Base-by-base conservation (phyloP, 2,329 filamentous ascomycete genomes). In the Colletotrichum eremochloae region DNA sequence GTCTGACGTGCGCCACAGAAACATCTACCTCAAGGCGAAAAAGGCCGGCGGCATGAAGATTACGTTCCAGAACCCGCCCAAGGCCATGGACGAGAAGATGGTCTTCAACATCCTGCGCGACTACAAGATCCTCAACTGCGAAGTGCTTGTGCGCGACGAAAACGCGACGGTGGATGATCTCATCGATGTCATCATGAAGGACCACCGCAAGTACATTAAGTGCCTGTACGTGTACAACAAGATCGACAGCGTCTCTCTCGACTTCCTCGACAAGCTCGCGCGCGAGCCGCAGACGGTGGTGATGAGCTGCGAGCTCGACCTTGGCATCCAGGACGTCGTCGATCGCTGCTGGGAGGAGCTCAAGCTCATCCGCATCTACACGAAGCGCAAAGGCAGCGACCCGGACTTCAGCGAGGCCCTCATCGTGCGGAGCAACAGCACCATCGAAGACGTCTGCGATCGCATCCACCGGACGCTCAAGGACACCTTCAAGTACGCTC, bases 181-280 rank as follows among this genome's bases (percentile, higher is more conserved):
- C 82, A 99, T 99, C 84, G 96, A 99, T 82, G 95, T 98, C 74
- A 98, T 99, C 83, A 98, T 98, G 96, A 97, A 96, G 83, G 94
- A 98, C 80, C 96, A 99, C 86, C 88, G 96, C 80, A 99, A 97
- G 83, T 99, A 99, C 86, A 98, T 99, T 86, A 90, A 87, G 81
- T 92, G 94, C 80, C 88, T 99, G 42, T 99, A 99, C 84, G 96
- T 98, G 42, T 99, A 99, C 91, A 99, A 99, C 92, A 99, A 99
- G 85, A 97, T 99, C 84, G 96, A 99, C 85, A 92, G 91, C 81
- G 94, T 99, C 73, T 96, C 93, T 53, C 89, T 99, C 75, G 95
- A 98, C 80, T 97, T 97, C 83, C 89, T 99, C 60, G 94, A 99
- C 86, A 91, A 93, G 80, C 87, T 99, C 31, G 96, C 97, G 6